Conservation (phyloP, 2,329 filamentous ascomycete genomes). For the Clonostachys solani region DNA sequence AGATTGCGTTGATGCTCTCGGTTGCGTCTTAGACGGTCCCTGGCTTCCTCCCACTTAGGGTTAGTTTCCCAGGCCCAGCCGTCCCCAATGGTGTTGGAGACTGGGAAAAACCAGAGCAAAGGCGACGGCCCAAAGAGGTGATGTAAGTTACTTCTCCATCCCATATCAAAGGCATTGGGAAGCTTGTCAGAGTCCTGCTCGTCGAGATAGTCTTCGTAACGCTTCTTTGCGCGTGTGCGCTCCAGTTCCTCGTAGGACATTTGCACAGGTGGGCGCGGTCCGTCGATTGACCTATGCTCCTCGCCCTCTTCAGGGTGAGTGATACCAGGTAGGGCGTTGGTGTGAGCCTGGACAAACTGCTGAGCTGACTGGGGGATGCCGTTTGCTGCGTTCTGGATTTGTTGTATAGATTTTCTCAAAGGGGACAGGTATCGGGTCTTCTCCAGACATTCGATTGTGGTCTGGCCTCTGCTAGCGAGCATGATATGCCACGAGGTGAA, state of each 20-base stretch:
- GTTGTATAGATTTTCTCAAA: constrained; percentile 64
- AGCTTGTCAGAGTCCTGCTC: constrained; percentile 84
- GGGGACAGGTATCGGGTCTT: constrained; percentile 92
- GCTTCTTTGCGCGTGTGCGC: constrained; percentile 46
- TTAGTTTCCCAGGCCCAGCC: constrained; percentile 94
- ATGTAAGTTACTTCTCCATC: constrained; percentile 71
- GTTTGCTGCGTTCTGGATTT: constrained; percentile 50
- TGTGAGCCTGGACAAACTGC: constrained; percentile 75
- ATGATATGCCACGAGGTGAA: constrained; percentile 93
- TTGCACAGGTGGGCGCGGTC: constrained; percentile 33
- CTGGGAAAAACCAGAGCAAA: constrained; percentile 72
- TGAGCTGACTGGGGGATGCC: constrained; percentile 53
- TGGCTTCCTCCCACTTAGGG: constrained; percentile 69
- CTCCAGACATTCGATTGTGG: constrained; percentile 93
- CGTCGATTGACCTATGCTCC: constrained; percentile 31
- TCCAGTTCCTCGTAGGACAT: constrained; percentile 52
- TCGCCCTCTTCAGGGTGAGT: constrained; percentile 81
- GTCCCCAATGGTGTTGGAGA: constrained; percentile 83
- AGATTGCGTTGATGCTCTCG: constrained; percentile 56
- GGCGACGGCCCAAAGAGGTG: constrained; percentile 78
- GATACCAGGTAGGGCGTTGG: constrained; percentile 75
- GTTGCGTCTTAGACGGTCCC: constrained; percentile 56
- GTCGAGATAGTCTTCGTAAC: constrained; percentile 74
- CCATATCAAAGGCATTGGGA: constrained; percentile 90
- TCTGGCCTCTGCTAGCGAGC: constrained; percentile 74